Evolutionary conservation across 257 asterid species (phyloP).

Genomic region (Lavandula angustifolia): DNA sequence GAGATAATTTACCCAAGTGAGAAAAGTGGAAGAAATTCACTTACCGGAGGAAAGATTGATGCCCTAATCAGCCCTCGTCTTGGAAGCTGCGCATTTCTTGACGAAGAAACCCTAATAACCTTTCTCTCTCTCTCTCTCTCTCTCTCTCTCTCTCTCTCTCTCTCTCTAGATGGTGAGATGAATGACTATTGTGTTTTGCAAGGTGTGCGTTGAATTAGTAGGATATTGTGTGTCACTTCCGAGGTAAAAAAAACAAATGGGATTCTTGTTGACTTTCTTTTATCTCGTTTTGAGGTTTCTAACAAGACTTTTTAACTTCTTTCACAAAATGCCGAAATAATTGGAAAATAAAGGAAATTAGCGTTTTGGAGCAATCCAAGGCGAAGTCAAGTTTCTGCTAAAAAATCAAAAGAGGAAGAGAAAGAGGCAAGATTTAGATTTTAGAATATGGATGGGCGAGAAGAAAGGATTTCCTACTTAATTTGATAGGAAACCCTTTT

Average conservation of each 20-base stretch:
- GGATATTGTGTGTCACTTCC: constrained; percentile 36
- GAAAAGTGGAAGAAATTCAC: not conserved
- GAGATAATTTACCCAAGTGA: not conserved
- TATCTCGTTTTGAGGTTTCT: constrained; percentile 18
- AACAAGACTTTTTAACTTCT: constrained; percentile 19
- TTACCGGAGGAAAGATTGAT: not conserved
- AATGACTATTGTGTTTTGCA: constrained; percentile 14
- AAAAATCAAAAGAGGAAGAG: not conserved
- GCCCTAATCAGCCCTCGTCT: not conserved
- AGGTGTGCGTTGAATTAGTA: constrained; percentile 32
- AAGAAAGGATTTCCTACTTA: not conserved
- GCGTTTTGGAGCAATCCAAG: constrained; percentile 10
- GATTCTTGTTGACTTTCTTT: constrained; percentile 31
- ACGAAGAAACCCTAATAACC: constrained; percentile 30
- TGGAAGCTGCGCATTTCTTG: constrained; percentile 22
- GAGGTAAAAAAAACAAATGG: constrained; percentile 29
- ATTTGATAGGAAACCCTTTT: constrained; percentile 18
- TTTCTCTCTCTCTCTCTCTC: constrained; percentile 6
- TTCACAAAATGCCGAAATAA: constrained; percentile 28
- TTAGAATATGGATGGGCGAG: constrained; percentile 1
- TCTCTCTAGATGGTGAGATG: constrained; percentile 11
- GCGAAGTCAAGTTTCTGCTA: not conserved
- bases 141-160: constrained; percentile 2
- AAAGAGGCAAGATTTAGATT: not conserved
- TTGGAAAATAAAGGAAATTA: not conserved